Evolutionary conservation across 305 asterid species (phyloP).

Genomic region (Plantago lanceolata): DNA sequence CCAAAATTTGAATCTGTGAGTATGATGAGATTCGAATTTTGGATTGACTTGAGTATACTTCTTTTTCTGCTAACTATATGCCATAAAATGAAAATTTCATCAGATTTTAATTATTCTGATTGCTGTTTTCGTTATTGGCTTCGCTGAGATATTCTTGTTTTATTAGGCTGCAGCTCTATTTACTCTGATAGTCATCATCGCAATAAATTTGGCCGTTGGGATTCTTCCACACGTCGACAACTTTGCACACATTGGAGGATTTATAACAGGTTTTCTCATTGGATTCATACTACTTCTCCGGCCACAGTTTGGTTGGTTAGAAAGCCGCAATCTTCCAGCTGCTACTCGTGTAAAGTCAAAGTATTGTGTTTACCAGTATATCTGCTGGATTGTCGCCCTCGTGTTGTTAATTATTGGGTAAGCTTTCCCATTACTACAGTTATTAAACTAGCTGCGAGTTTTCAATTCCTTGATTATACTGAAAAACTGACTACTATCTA

Average conservation of each 20-base stretch:
- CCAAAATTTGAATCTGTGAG: not conserved
- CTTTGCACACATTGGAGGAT: slow-evolving; percentile 88
- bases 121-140: not conserved
- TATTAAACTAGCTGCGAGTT: not conserved
- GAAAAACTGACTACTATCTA: not conserved
- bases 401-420: slow-evolving; percentile 65
- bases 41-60: not conserved
- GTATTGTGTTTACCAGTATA: slow-evolving; percentile 54
- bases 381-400: slow-evolving; percentile 43
- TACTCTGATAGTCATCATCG: slow-evolving; percentile 61
- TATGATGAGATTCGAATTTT: not conserved
- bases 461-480: not conserved
- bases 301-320: slow-evolving; percentile 83
- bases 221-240: slow-evolving; percentile 88
- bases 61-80: not conserved
- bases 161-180: slow-evolving; percentile 69
- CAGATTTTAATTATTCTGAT: not conserved
- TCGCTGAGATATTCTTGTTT: slow-evolving; percentile 5
- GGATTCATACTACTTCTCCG: slow-evolving; percentile 71
- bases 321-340: slow-evolving; percentile 45
- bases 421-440: slow-evolving; percentile 9
- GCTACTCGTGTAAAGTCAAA: slow-evolving; percentile 62
- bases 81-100: slow-evolving; percentile 1
- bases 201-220: slow-evolving; percentile 73
- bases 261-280: slow-evolving; percentile 67